Conservation (phyloP, 106 monocot species). For the Agapanthus africanus region DNA sequence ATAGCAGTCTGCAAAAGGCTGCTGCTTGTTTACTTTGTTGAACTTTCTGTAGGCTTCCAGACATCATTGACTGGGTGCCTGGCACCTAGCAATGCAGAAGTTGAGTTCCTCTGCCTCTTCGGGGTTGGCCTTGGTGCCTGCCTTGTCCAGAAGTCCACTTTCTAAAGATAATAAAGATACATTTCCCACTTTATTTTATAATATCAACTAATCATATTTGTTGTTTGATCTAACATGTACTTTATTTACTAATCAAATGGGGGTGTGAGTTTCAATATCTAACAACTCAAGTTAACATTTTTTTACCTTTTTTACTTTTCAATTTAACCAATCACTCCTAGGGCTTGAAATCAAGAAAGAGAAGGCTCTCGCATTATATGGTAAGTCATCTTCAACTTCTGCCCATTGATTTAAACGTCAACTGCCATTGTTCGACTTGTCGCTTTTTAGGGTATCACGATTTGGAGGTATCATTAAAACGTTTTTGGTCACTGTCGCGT, state of each 20-base stretch:
- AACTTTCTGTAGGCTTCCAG: background rate
- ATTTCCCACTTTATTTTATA: no score
- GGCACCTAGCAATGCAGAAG: no score
- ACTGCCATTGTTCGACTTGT: background rate
- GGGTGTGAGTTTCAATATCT: background rate
- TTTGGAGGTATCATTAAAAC: no score
- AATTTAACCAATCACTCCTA: background rate
- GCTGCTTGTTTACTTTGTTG: background rate
- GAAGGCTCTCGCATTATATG: background rate
- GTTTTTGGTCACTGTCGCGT: background rate
- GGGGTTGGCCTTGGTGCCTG: no score
- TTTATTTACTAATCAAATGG: background rate
- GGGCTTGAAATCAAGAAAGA: background rate
- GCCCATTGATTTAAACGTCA: background rate
- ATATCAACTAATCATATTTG: background rate
- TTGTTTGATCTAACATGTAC: background rate
- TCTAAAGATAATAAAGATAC: background rate
- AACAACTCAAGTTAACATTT: background rate
- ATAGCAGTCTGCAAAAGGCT: no score
- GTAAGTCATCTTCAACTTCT: background rate
- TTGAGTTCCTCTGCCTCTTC: no score
- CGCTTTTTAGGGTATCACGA: no score
- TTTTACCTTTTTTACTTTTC: no score
- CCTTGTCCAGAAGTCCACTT: no score
- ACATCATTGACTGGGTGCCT: no score